Evolutionary conservation across 129 eudicot genomes (phyloP).

Genomic region (Arctium minus): DNA sequence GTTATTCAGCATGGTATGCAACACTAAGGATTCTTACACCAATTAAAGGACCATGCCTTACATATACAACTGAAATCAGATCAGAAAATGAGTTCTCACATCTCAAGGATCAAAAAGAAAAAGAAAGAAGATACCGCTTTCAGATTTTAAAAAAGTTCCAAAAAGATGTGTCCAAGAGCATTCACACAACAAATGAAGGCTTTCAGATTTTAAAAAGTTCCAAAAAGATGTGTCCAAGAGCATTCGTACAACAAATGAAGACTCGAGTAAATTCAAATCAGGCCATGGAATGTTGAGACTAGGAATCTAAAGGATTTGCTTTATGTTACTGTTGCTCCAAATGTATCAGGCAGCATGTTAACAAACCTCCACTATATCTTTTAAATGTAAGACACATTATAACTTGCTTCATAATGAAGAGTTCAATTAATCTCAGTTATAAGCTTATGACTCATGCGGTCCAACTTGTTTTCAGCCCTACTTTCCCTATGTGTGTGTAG

Average conservation of each 20-base stretch:
- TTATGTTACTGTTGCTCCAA: neutral
- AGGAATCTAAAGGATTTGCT: neutral
- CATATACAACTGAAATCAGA: neutral
- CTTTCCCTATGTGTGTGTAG: neutral
- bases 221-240: neutral
- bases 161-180: neutral
- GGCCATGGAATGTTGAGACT: neutral
- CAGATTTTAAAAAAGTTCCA: neutral
- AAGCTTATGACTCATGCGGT: neutral
- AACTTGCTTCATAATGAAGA: neutral
- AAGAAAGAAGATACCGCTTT: neutral
- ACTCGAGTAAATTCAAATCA: neutral
- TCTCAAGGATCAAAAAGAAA: neutral
- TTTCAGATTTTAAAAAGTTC: neutral
- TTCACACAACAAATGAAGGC: neutral
- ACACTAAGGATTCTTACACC: neutral
- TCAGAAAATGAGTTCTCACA: neutral
- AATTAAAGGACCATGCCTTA: neutral
- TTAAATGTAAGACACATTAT: neutral
- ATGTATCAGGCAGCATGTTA: neutral
- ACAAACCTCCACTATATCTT: neutral
- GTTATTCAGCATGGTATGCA: neutral
- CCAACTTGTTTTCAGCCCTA: neutral
- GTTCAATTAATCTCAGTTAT: neutral
- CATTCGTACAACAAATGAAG: neutral